Evolutionary conservation across 345 rosid genomes (phyloP), one percentile per base, ranked within the genome.

Genomic region (Turritis glabra): DNA sequence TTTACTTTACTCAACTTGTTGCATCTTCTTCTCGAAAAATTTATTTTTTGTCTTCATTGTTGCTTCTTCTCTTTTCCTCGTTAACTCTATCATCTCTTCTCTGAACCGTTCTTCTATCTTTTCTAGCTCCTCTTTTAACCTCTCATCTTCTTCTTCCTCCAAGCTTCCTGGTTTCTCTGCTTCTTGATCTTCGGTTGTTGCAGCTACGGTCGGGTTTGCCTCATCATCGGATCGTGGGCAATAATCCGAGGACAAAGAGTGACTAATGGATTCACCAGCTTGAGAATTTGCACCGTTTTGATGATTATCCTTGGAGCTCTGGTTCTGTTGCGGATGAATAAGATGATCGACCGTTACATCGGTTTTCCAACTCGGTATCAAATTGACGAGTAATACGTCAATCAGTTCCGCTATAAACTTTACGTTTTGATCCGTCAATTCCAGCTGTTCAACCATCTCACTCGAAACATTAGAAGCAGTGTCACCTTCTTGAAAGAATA

Each of bases 381-480:
- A 73, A 57, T 81, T 87, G 35, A 81, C 25, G 5, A 92, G 80
- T 77, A 92, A 79, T 65, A 81, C 59, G 69, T 90, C 94, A 13
- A 86, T 90, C 78, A 92, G 46, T 65, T 90, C 96, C n/a, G 94
- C 90, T 64, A 92, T 87, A 61, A 86, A 82, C 41, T 77, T 76
- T 5, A 88, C 90, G 57, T 88, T 82, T 58, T 88, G 89, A 58
- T 83, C 82, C 13, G 83, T 80, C 41, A 92, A 67, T 75, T 88
- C 92, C 19, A 92, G 89, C 71, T 90, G 92, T 79, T 88, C 98
- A 43, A 86, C 94, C 98, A 92, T 92, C 80, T 92, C 98, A 66
- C 86, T 81, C 26, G 98, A 90, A 64, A 92, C 90, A 3, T 91
- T 79, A 23, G 82, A 68, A 18, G 92, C 82, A 7, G 96, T 92